Base-by-base conservation (phyloP, 2,329 filamentous ascomycete genomes). In the Coleophoma crateriformis region DNA sequence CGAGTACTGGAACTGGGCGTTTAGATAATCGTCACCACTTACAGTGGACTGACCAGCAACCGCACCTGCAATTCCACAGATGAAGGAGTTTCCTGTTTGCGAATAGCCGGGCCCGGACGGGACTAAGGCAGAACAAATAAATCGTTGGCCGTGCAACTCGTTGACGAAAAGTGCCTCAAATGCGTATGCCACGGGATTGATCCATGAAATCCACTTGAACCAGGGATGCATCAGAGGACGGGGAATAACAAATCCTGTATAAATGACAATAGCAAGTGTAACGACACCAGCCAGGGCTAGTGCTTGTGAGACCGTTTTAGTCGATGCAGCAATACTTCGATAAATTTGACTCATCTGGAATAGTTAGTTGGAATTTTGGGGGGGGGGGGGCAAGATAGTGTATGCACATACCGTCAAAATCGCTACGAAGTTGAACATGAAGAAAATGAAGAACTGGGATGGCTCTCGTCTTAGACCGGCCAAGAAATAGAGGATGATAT, bases 401-500 rank as follows among this genome's bases (percentile, higher is more conserved):
- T 40, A 77, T 50, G 84, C 74, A 56, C 86, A 78, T 51, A 87
- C 68, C 39, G 82, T 77, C 70, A 86, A 77, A 51, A 78, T 66
- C 0, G 68, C 59, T 14, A 71, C 51, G 46, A 64, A 66, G 39
- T 59, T 62, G 41, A 66, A 64, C 8, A 66, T 40, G 43, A 63
- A 61, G 77, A 90, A 96, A 71, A 90, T 87, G 76, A 96, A 96
- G 75, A 94, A 96, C 0, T 84, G 71, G 1, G 84, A 86, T 0
- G 88, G 73, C 58, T 88, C 84, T 39, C 59, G 42, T 50, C 57
- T 53, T 34, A 96, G 71, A 53, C 90, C 87, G 1, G 88, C 85
- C 79, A 96, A 84, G 68, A 96, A 96, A 71, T 96, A 96, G 2
- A 96, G 69, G 2, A 83, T 78, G 40, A 91, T 48, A 64, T 96